Base-by-base conservation (phyloP, 2,329 filamentous ascomycete species). In the Xylariaceae sp. region DNA sequence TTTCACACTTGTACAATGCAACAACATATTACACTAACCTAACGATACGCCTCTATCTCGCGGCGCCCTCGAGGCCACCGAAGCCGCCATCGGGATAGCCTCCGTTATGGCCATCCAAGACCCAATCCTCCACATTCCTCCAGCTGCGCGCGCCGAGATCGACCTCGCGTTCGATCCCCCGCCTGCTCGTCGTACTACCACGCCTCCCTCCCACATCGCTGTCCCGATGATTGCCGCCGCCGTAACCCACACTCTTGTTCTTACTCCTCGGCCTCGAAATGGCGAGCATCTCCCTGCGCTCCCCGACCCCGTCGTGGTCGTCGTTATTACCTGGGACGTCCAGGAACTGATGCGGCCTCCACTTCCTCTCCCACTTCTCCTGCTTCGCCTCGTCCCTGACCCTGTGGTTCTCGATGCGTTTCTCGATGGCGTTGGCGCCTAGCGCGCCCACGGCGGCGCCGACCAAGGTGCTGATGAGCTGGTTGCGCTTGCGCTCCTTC, bases 391-490 rank as follows among this genome's bases (percentile, higher is more conserved):
- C 40, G 26, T 55, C 55, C 18, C 48, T 43, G n/a, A 52, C 53
- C n/a, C 55, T 54, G 11, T 52, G 50, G 3, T 43, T 35, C 41
- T 61, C 55, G 19, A 63, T 43, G 14, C 53, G 47, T 47, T 56
- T 59, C 52, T 57, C 56, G 9, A 58, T 52, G 13, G 56, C 58
- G 34, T 60, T 77, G 9, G 73, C 73, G 4, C 71, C 72, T 8
- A 78, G 61, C 3, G 73, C 73, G 3, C 72, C 73, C 1, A 74
- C 71, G 3, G 74, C 69, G 2, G 72, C 74, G 2, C 74, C 73
- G 3, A 76, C 62, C 8, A 76, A 58, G 8, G 74, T 74, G 3
- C 70, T 68, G 12, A 75, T 54, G 36, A 70, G 56, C 37, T 59
- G 59, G 35, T 59, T 59, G 34, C 59, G 59, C 23, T 58, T 59